Evolutionary conservation across 441 rosid species (phyloP), one percentile per base, ranked within the genome.

Genomic region (Pelargonium hybrid): DNA sequence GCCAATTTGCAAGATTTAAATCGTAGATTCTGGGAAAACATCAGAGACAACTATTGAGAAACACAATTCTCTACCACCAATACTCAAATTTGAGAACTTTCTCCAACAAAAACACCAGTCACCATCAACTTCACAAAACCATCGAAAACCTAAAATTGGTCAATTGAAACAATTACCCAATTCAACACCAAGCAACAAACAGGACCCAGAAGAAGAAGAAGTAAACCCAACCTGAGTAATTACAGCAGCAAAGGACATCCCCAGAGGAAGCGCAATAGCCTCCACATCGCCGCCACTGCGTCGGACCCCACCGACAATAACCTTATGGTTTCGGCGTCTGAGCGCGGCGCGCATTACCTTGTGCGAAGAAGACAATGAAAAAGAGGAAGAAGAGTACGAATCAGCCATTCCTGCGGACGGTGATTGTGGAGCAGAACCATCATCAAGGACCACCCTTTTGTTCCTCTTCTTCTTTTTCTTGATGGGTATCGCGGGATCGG

Each of bases 191-290:
- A 0, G 5, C 15, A 14, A 25, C 18, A 10, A 25, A 18, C 7
- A 45, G 2, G 4, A 45, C 61, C 59, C 25, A 23, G 15, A 26
- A 80, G 79, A 66, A 70, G 61, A 54, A 14, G 7, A 78, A 78
- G 13, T 79, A 77, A 69, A 78, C 21, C 80, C 31, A 83, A 94
- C 99, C 99, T 88, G 84, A 62, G 90, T 86, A 66, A 91, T 84
- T 71, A 92, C 87, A 39, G 90, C 97, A 0, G 97, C 99, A 70
- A 95, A 82, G 8, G 97, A 92, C 95, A 92, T 89, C 52, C 99
- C 99, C 2, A 95, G 89, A 80, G 91, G 91, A 57, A 88, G 87
- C 4, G 95, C 97, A 74, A 87, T 78, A 47, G 90, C 88, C 76
- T 88, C 97, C 70, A 88, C 76, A 31, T 77, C 80, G 29, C 70